Evolutionary conservation across 129 eudicot genomes (phyloP).

Genomic region (Escallonia herrerae): DNA sequence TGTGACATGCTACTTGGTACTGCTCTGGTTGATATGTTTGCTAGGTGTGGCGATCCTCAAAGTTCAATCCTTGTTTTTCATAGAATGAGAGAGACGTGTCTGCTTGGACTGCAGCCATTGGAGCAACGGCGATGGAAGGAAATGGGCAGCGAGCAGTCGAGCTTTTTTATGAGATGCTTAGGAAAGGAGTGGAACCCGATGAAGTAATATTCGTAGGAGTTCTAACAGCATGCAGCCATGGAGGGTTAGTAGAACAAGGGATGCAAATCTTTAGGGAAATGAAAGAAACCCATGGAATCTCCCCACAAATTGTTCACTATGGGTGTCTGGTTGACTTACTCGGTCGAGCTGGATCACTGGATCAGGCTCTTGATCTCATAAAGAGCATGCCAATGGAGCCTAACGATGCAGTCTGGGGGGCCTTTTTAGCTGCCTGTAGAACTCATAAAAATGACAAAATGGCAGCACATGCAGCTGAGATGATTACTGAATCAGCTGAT

Average conservation of each 20-base stretch:
- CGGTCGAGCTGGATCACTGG: slow-evolving; percentile 50
- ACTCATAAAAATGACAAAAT: slow-evolving; percentile 37
- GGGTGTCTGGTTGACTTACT: slow-evolving; percentile 54
- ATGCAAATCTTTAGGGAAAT: slow-evolving; percentile 28
- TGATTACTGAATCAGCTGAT: slow-evolving; percentile 6
- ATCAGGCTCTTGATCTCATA: slow-evolving; percentile 40
- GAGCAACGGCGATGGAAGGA: slow-evolving; percentile 51
- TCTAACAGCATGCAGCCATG: slow-evolving; percentile 50
- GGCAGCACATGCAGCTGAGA: slow-evolving; percentile 27
- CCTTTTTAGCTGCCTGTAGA: slow-evolving; percentile 50
- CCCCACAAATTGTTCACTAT: slow-evolving; percentile 40
- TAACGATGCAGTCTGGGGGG: slow-evolving; percentile 46
- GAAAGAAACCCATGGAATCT: slow-evolving; percentile 29
- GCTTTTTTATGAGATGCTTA: slow-evolving; percentile 43
- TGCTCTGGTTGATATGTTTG: slow-evolving; percentile 37
- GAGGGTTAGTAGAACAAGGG: slow-evolving; percentile 55
- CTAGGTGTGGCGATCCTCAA: slow-evolving; percentile 36
- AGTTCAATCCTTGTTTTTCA: slow-evolving; percentile 35
- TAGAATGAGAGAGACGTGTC: slow-evolving; percentile 37
- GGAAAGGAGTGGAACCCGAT: slow-evolving; percentile 37
- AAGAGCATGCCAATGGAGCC: slow-evolving; percentile 51
- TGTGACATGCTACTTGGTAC: slow-evolving; percentile 22
- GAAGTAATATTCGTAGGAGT: slow-evolving; percentile 41
- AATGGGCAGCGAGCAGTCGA: slow-evolving; percentile 37
- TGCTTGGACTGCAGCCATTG: slow-evolving; percentile 51